These are phyloP conservation scores for Parafenestella ontariensis DNA, from an alignment of 2,329 filamentous ascomycete species.

Conservation along the genomic window DNA sequence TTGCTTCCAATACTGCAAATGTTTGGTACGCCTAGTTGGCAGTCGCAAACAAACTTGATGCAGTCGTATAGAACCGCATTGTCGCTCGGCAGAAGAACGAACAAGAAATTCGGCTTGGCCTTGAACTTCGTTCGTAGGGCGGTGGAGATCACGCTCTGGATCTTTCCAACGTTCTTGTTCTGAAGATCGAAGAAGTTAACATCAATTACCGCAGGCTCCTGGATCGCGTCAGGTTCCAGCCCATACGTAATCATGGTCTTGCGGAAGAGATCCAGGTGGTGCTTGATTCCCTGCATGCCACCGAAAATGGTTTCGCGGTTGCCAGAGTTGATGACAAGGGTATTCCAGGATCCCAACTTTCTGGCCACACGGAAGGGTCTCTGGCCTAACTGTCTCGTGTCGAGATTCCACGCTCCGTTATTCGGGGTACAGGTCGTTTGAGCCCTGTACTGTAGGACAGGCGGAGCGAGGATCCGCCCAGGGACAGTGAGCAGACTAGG, in stretches of 20 bases:
- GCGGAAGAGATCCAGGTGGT: slow-evolving; percentile 23
- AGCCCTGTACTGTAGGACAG: slow-evolving; percentile 65
- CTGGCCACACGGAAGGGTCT: slow-evolving; percentile 35
- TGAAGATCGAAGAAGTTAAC: slow-evolving; percentile 18
- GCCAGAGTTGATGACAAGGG: slow-evolving; percentile 39
- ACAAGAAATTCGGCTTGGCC: slow-evolving; percentile 36
- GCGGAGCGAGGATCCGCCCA: slow-evolving; percentile 71
- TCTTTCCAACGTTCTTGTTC: slow-evolving; percentile 52
- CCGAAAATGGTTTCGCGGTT: slow-evolving; percentile 24
- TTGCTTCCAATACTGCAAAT: slow-evolving; percentile 69
- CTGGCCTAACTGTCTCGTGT: slow-evolving; percentile 22
- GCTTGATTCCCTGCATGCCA: slow-evolving; percentile 11
- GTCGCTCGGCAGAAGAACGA: slow-evolving; percentile 40
- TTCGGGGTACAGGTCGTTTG: slow-evolving; percentile 43
- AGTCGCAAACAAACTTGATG: slow-evolving; percentile 74
- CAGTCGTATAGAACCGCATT: slow-evolving; percentile 47
- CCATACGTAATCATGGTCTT: slow-evolving; percentile 31
- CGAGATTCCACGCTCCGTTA: slow-evolving; percentile 76
- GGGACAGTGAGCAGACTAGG: slow-evolving; percentile 72
- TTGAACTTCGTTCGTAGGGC: slow-evolving; percentile 56
- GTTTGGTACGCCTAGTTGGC: slow-evolving; percentile 67
- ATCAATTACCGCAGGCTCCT: slow-evolving; percentile 12
- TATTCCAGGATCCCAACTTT: slow-evolving; percentile 33
- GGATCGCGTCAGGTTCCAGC: slow-evolving; percentile 23
- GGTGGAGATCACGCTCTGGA: slow-evolving; percentile 65